A percentile compares a stretch with the other conserved stretches of the same genome.
phyloP scores from a whole-genome alignment of 2,329 filamentous ascomycete species.

The Tricladium varicosporioides region DNA sequence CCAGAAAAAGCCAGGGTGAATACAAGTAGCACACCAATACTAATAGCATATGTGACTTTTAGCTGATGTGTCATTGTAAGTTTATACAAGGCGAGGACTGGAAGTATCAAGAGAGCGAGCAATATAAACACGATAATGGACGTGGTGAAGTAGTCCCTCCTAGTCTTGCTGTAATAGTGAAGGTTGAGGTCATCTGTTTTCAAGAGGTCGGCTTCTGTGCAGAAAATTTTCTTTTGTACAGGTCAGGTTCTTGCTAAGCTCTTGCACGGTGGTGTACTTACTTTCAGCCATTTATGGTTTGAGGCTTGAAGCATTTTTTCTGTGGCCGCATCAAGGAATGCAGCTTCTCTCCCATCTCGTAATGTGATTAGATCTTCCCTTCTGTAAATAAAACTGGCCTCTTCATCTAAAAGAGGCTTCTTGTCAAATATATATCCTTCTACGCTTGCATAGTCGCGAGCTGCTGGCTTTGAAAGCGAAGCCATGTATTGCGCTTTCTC shows the following conservation, averaged over 20 bases:
- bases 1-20: slow-evolving; percentile 22
- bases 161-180: slow-evolving; percentile 7
- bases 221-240: not conserved
- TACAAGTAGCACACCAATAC: slow-evolving; percentile 17
- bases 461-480: slow-evolving; percentile 31
- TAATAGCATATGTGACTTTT: slow-evolving; percentile 1
- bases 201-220: not conserved
- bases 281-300: slow-evolving; percentile 5
- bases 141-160: slow-evolving; percentile 3
- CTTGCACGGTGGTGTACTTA: not conserved
- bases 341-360: slow-evolving; percentile 37
- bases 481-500: slow-evolving; percentile 18
- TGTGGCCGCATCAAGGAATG: slow-evolving; percentile 38
- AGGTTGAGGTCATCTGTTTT: slow-evolving; percentile 7
- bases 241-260: not conserved
- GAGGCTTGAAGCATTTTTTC: slow-evolving; percentile 25
- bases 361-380: slow-evolving; percentile 42
- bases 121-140: slow-evolving; percentile 1
- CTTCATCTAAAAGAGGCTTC: slow-evolving; percentile 22
- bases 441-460: slow-evolving; percentile 35
- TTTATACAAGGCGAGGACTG: slow-evolving; percentile 4
- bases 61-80: not conserved
- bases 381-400: slow-evolving; percentile 34
- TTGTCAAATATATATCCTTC: slow-evolving; percentile 28
- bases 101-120: slow-evolving; percentile 8